Conservation (phyloP, 148 eudicot species). For the Fagopyrum tataricum region DNA sequence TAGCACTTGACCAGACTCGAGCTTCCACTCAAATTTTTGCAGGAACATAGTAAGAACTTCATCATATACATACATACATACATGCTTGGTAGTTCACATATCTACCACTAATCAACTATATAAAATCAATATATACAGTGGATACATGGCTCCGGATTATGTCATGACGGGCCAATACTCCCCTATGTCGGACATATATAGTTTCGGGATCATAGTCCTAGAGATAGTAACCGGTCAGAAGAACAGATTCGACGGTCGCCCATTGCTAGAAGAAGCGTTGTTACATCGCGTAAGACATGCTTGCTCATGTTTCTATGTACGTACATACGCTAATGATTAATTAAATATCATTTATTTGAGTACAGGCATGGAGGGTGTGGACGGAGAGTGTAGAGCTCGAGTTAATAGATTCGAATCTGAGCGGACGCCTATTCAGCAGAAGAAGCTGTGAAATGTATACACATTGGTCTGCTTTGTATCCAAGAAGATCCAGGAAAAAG, state of each 20-base stretch:
- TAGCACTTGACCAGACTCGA: neutral
- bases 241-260: neutral
- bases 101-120: neutral
- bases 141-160: slow-evolving; percentile 1
- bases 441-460: neutral
- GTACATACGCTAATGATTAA: neutral
- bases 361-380: neutral
- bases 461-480: neutral
- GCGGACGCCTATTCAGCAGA: neutral
- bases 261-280: neutral
- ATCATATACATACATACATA: neutral
- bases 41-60: neutral
- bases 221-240: neutral
- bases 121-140: neutral
- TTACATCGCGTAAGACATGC: neutral
- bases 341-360: too few species aligned
- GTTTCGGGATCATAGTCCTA: neutral
- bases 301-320: neutral
- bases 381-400: neutral
- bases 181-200: neutral
- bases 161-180: neutral
- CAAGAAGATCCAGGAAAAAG: neutral
- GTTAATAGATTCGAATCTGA: neutral
- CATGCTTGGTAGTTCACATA: too few species aligned
- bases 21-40: neutral